These are phyloP conservation scores for Nemania bipapillata DNA, from an alignment of 2,329 filamentous ascomycete species.

Conservation along the genomic window DNA sequence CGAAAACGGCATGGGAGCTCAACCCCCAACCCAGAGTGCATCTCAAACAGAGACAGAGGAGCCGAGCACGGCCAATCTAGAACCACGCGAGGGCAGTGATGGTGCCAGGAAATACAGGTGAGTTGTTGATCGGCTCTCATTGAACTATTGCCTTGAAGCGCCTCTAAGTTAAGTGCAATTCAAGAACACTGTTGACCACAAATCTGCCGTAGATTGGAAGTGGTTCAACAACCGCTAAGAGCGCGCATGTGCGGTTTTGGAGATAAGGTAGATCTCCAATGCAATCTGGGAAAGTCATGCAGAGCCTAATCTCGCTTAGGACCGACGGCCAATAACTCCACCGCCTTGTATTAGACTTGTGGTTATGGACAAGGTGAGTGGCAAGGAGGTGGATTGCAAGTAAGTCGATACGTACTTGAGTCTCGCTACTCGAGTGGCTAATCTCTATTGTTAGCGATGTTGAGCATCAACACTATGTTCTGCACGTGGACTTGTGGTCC, in stretches of 20 bases:
- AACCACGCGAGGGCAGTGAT: conserved; percentile 47
- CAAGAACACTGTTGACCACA: conserved; percentile 38
- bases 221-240: conserved; percentile 89
- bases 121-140: conserved; percentile 17
- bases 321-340: conserved; percentile 93
- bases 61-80: conserved; percentile 33
- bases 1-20: conserved; percentile 45
- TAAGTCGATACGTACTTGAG: conserved; percentile 58
- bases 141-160: background rate
- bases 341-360: conserved; percentile 89
- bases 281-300: conserved; percentile 23
- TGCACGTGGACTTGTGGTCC: conserved; percentile 74
- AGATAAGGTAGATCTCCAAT: conserved; percentile 76
- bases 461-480: conserved; percentile 50
- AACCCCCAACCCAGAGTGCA: conserved; percentile 39
- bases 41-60: conserved; percentile 45
- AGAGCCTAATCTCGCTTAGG: conserved; percentile 62
- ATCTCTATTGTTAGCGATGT: conserved; percentile 41
- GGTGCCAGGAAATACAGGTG: conserved; percentile 48
- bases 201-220: conserved; percentile 67
- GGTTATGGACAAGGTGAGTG: conserved; percentile 77
- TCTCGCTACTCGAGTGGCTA: conserved; percentile 23
- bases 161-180: conserved; percentile 14
- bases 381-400: conserved; percentile 86
- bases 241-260: conserved; percentile 99